These are phyloP conservation scores for Solanum medicagineum DNA, from an alignment of 257 asterid genomes.

Conservation along the genomic window DNA sequence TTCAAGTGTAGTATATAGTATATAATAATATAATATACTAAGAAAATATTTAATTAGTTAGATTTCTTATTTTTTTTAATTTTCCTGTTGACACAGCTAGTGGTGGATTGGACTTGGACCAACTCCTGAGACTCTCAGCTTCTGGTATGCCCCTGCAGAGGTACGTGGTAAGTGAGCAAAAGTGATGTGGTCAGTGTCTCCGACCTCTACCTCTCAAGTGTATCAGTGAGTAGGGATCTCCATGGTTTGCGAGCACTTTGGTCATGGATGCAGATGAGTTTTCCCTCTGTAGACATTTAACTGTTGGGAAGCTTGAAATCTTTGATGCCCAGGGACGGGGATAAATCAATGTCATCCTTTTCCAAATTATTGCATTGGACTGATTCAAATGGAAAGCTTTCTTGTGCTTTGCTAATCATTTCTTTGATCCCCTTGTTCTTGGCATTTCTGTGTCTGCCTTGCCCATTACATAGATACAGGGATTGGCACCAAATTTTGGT, in stretches of 20 bases:
- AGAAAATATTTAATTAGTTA: no score
- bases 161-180: conserved; percentile 12
- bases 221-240: neutral
- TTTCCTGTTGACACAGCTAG: neutral
- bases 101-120: neutral
- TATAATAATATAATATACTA: no score
- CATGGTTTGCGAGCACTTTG: neutral
- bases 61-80: neutral
- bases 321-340: conserved; percentile 11
- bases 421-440: neutral
- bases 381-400: conserved; percentile 4
- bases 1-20: no score
- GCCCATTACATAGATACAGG: conserved; percentile 8
- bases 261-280: conserved; percentile 8
- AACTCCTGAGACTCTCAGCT: neutral
- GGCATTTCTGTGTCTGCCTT: conserved; percentile 1
- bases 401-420: conserved; percentile 10
- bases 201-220: neutral
- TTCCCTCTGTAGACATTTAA: conserved; percentile 11
- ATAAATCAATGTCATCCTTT: neutral
- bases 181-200: conserved; percentile 8
- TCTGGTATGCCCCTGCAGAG: neutral
- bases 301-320: conserved; percentile 6
- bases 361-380: conserved; percentile 7
- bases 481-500: conserved; percentile 15